Evolutionary conservation across 73 alveolate species (phyloP).

Genomic region (Stentor coeruleus): DNA sequence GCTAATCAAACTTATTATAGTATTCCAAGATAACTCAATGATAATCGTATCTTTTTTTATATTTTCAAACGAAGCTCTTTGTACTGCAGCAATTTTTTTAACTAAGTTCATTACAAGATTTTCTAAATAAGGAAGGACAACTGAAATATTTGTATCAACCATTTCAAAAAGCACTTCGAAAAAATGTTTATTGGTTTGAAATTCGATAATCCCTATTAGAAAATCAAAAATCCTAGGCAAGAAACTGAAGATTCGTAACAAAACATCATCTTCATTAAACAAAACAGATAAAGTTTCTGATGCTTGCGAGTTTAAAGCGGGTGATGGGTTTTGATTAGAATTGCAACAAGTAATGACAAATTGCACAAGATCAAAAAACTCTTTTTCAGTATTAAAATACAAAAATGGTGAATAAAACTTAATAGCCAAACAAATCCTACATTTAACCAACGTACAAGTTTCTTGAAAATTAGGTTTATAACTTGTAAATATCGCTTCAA

Average conservation of each 20-base stretch:
- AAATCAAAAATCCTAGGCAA: not conserved
- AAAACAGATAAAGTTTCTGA: not conserved
- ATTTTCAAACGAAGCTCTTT: not conserved
- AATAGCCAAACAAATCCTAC: not conserved
- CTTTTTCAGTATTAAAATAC: not conserved
- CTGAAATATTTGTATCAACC: not conserved
- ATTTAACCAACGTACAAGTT: not conserved
- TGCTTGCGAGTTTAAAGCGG: not conserved
- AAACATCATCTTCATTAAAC: not conserved
- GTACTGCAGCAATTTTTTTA: not conserved
- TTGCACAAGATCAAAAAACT: not conserved
- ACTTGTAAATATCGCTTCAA: too few relatives aligned
- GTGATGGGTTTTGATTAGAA: not conserved
- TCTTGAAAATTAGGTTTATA: too few relatives aligned
- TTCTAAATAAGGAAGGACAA: not conserved
- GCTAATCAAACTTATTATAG: not conserved
- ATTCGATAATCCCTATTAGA: not conserved
- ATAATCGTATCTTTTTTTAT: not conserved
- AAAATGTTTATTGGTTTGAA: not conserved
- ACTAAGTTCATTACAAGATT: not conserved
- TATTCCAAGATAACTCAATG: not conserved
- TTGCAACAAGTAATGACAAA: constrained; percentile 7
- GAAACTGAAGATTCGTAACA: not conserved
- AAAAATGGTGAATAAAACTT: not conserved
- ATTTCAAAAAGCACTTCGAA: not conserved